A percentile compares a stretch with the other conserved stretches of the same genome.
These are phyloP conservation scores for Cynanchum wilfordii DNA, from an alignment of 257 asterid species.

Conservation along the genomic window DNA sequence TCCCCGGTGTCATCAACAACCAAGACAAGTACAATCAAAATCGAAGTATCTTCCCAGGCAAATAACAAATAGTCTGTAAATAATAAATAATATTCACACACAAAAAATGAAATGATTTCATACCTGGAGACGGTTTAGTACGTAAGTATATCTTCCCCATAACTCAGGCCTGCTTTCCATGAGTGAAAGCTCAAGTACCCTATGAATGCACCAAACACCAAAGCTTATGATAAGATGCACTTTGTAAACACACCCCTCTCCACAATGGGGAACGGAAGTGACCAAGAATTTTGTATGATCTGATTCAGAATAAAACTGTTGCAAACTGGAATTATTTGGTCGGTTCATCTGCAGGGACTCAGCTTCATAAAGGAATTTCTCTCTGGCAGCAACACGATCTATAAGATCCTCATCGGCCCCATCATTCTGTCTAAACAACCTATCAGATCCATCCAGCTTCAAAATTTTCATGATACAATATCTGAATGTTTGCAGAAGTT, in stretches of 20 bases:
- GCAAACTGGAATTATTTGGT: constrained; percentile 14
- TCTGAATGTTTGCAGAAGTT: constrained; percentile 81
- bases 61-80: background rate
- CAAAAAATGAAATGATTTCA: background rate
- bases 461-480: constrained; percentile 61
- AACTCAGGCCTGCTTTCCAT: constrained; percentile 98
- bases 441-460: constrained; percentile 91
- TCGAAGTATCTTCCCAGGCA: background rate
- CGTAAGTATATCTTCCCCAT: constrained; percentile 96
- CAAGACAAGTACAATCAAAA: background rate
- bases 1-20: background rate
- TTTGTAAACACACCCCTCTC: constrained; percentile 90
- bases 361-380: constrained; percentile 60
- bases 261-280: constrained; percentile 77
- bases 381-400: constrained; percentile 87
- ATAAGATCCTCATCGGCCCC: constrained; percentile 96
- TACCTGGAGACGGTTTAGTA: constrained; percentile 97
- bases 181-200: constrained; percentile 85
- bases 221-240: constrained; percentile 78
- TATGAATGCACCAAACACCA: constrained; percentile 97
- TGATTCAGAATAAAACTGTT: constrained; percentile 31
- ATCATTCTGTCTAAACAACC: constrained; percentile 83
- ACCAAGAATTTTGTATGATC: constrained; percentile 53
- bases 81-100: background rate
- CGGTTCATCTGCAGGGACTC: constrained; percentile 40